These are phyloP conservation scores for Endothia cerciana DNA, from an alignment of 2,329 filamentous ascomycete genomes.

Conservation along the genomic window DNA sequence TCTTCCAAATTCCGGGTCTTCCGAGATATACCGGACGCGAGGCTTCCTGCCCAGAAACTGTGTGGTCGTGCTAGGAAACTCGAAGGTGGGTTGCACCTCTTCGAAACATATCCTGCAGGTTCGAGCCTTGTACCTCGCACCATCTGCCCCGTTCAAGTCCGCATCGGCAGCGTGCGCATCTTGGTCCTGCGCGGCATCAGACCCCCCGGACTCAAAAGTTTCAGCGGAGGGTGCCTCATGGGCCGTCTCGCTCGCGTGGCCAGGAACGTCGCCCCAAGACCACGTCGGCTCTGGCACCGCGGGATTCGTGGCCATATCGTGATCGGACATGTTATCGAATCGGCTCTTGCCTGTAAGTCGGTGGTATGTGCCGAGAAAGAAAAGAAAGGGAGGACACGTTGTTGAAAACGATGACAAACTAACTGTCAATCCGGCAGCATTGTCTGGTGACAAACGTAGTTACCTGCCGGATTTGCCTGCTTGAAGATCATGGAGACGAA, in stretches of 20 bases:
- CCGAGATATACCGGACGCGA: constrained; percentile 66
- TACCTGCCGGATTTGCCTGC: not conserved
- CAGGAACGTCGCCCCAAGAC: constrained; percentile 19
- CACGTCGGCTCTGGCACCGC: constrained; percentile 19
- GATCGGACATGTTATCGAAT: not conserved
- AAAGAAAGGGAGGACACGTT: no score
- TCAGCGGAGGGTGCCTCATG: constrained; percentile 10
- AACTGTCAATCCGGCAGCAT: constrained; percentile 15
- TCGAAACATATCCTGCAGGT: constrained; percentile 92
- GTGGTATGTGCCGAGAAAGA: not conserved
- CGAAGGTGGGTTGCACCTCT: constrained; percentile 55
- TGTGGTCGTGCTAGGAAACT: constrained; percentile 40
- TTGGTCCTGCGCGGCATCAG: constrained; percentile 20
- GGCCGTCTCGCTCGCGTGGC: not conserved
- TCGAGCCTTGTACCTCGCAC: constrained; percentile 65
- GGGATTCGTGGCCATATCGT: not conserved
- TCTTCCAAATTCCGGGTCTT: constrained; percentile 73
- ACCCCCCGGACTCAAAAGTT: not conserved
- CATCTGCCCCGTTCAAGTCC: constrained; percentile 23
- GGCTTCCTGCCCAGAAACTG: constrained; percentile 38
- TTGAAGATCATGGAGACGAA: constrained; percentile 3
- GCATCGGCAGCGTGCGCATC: constrained; percentile 23
- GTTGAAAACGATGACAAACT: not conserved
- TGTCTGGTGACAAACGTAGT: not conserved
- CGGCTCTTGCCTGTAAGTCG: not conserved